Evolutionary conservation across 768 basidiomycete genomes (phyloP).

Genomic region (Lactarius akahatsu): DNA sequence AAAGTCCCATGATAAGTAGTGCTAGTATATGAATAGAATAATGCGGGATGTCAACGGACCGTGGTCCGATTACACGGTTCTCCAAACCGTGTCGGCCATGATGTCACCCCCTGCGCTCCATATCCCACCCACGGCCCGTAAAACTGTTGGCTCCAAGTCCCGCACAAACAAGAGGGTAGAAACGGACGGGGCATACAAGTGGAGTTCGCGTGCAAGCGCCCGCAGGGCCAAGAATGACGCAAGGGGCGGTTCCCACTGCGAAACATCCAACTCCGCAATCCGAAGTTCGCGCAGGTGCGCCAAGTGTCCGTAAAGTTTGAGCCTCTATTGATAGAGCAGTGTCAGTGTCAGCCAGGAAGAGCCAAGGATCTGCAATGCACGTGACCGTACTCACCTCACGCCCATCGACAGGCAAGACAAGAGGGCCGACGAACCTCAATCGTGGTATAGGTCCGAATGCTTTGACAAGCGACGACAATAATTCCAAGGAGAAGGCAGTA

Average conservation of each 20-base stretch:
- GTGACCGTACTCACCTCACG: conserved; percentile 43
- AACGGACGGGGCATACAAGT: conserved; percentile 56
- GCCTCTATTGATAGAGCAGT: conserved; percentile 42
- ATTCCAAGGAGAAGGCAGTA: conserved; percentile 52
- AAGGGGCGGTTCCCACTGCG: conserved; percentile 63
- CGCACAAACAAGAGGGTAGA: conserved; percentile 58
- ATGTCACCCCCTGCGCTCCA: conserved; percentile 35
- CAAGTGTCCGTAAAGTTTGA: conserved; percentile 59
- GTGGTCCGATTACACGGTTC: conserved; percentile 8
- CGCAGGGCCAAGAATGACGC: conserved; percentile 51
- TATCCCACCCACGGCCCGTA: conserved; percentile 36
- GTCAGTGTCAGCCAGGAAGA: neutral
- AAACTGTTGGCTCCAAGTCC: conserved; percentile 58
- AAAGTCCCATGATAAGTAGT: conserved; percentile 17
- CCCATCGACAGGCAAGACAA: conserved; percentile 60
- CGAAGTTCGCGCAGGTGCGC: conserved; percentile 51
- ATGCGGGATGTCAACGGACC: neutral
- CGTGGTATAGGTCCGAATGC: conserved; percentile 35
- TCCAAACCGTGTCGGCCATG: conserved; percentile 24
- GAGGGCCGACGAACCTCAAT: conserved; percentile 61
- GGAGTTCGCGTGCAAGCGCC: conserved; percentile 58
- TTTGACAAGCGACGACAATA: conserved; percentile 46
- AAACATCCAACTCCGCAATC: conserved; percentile 62
- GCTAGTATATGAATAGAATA: neutral
- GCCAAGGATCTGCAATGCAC: conserved; percentile 1